These are phyloP conservation scores for Jatropha podagrica DNA, from an alignment of 441 rosid species.

Conservation along the genomic window DNA sequence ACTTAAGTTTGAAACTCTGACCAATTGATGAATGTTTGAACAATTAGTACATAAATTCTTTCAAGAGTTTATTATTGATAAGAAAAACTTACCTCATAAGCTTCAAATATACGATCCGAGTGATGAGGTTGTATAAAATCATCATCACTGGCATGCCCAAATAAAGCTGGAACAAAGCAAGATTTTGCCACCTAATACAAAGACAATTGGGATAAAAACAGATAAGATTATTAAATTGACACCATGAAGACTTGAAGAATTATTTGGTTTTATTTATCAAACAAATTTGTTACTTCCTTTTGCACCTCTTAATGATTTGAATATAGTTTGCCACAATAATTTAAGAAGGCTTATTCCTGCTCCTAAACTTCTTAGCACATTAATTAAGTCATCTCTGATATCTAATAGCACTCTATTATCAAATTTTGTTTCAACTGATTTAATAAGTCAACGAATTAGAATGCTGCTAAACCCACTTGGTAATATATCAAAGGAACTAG, in stretches of 20 bases:
- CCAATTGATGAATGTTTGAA: background rate
- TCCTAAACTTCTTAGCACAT: background rate
- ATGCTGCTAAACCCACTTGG: background rate
- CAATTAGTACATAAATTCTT: background rate
- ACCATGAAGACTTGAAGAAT: background rate
- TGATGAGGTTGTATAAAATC: slow-evolving; percentile 96
- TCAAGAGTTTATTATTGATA: slow-evolving; percentile 8
- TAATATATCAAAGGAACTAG: background rate
- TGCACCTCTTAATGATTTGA: background rate
- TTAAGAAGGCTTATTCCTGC: background rate
- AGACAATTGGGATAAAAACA: slow-evolving; percentile 9
- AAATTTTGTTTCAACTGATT: background rate
- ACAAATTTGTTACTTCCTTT: background rate
- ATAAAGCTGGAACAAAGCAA: slow-evolving; percentile 91
- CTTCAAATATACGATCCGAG: slow-evolving; percentile 82
- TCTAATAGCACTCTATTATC: background rate
- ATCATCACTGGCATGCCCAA: slow-evolving; percentile 94
- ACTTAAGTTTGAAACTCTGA: background rate
- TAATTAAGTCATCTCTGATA: background rate
- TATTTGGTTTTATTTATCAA: background rate
- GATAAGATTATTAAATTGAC: slow-evolving; percentile 1
- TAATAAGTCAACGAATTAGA: background rate
- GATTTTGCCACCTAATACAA: slow-evolving; percentile 74
- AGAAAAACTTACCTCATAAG: slow-evolving; percentile 58
- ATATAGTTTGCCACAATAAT: background rate